Conservation (phyloP, 2,329 filamentous ascomycete species). For the Cytospora piceae region DNA sequence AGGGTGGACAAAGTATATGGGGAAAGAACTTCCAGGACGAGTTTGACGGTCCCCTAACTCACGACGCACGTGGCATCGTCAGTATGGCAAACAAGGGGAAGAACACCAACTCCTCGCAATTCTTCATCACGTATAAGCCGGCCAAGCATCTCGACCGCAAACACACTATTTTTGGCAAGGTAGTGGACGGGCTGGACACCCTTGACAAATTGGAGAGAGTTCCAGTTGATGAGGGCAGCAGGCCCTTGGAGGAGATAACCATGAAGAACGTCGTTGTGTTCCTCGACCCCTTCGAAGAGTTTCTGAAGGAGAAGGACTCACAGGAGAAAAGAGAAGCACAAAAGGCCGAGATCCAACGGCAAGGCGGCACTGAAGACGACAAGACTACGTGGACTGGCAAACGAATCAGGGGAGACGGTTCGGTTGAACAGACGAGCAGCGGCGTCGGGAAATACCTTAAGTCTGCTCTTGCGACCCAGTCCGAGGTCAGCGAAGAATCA, state of each 20-base stretch:
- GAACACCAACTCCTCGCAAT: conserved; percentile 94
- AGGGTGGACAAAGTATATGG: conserved; percentile 91
- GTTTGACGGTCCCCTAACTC: conserved; percentile 85
- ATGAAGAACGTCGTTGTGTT: conserved; percentile 86
- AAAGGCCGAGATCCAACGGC: conserved; percentile 63
- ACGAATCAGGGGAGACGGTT: conserved; percentile 72
- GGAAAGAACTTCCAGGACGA: conserved; percentile 94
- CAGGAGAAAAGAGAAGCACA: conserved; percentile 61
- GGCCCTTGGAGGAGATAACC: conserved; percentile 75
- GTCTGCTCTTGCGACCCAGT: conserved; percentile 47
- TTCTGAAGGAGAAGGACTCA: conserved; percentile 73
- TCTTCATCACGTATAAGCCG: conserved; percentile 88
- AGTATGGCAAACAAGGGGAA: conserved; percentile 99
- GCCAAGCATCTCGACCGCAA: conserved; percentile 88
- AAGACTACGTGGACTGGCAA: conserved; percentile 96
- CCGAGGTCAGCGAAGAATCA: conserved; percentile 52
- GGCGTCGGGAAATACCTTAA: conserved; percentile 83
- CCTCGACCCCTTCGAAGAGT: conserved; percentile 94
- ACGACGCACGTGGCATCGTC: conserved; percentile 77
- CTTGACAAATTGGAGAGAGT: conserved; percentile 77
- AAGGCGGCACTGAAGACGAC: conserved; percentile 83
- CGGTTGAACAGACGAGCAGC: conserved; percentile 49
- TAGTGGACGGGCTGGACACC: conserved; percentile 76
- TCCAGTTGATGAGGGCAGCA: conserved; percentile 73
- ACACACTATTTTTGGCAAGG: conserved; percentile 92